These are phyloP conservation scores for Paraconiothyrium sp. DNA, from an alignment of 2,329 filamentous ascomycete species.

Conservation along the genomic window DNA sequence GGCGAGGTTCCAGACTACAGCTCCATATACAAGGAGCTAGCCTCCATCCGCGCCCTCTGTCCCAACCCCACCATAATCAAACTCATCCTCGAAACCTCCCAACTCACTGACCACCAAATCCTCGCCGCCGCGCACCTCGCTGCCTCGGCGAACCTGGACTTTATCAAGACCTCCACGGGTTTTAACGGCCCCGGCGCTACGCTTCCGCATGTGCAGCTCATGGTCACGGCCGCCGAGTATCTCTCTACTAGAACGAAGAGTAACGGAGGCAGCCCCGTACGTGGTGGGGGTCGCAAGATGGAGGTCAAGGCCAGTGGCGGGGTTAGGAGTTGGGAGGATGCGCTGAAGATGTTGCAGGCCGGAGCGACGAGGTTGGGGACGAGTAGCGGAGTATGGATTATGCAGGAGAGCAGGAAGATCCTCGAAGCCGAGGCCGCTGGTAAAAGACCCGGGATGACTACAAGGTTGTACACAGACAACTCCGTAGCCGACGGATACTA, in stretches of 20 bases:
- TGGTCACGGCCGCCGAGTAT: conserved; percentile 60
- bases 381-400: conserved; percentile 65
- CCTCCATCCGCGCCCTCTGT: conserved; percentile 60
- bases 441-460: conserved; percentile 34
- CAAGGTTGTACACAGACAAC: conserved; percentile 51
- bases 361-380: conserved; percentile 67
- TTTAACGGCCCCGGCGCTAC: conserved; percentile 65
- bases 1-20: conserved; percentile 53
- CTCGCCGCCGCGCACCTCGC: conserved; percentile 64
- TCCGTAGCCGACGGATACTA: conserved; percentile 28
- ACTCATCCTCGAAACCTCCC: conserved; percentile 68
- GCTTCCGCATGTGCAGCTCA: conserved; percentile 62
- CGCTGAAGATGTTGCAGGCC: conserved; percentile 63
- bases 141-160: conserved; percentile 64
- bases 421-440: conserved; percentile 22
- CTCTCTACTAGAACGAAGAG: conserved; percentile 46
- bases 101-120: conserved; percentile 59
- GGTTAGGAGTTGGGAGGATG: conserved; percentile 61
- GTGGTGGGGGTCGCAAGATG: conserved; percentile 47
- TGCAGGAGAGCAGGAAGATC: conserved; percentile 55
- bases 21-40: conserved; percentile 63
- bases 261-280: conserved; percentile 29
- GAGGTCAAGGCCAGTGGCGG: conserved; percentile 69
- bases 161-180: conserved; percentile 69
- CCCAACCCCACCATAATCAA: conserved; percentile 58